Base-by-base conservation (phyloP, 305 asterid genomes). In the Fraxinus baroniana region DNA sequence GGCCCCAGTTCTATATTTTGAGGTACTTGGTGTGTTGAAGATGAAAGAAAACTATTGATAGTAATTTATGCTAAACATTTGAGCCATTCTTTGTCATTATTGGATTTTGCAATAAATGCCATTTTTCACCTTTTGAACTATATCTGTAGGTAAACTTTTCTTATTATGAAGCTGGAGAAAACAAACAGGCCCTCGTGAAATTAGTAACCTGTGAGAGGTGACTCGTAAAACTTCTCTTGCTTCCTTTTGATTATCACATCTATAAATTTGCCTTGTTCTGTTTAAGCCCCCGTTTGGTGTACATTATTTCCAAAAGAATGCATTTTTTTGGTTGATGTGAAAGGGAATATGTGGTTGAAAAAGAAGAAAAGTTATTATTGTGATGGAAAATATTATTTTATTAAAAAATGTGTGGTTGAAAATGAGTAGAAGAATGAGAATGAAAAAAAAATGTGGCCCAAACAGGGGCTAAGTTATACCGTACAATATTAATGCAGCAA, bases 151-250 rank as follows among this genome's bases (percentile, higher is more conserved):
- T 94, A 64, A 95, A 95, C 81, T 95, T 95, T 84, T 91, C 97
- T 68, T 95, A 95, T 87, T 81, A 76, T 85, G 99, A 95, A 93
- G 99, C 99, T 20, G 98, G 97, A 81, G 99, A 94, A 90, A 90
- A 85, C 87, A 95, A 95, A 85, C 99, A 95, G 87, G 99, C 98
- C 75, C 88, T 95, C 82, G 98, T 95, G 87, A 94, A 95, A 87
- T 87, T 95, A 90, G 95, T 94, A 76, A 89, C 95, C 28, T 95
- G 99, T 88, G 97, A 91, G 87, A 92, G 97, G 98, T 93, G 86
- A 88, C 64, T 77, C 76, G 7, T 75, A 35, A 1, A 8, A 46
- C 55, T 76, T 28, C 28, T 78, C 73, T 66, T 78, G 74, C 18
- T 26, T 66, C 20, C 35, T 64, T 10, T 28, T 75, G 12, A 6